Conservation (phyloP, 2,329 filamentous ascomycete species). For the Aquanectria penicillioides region DNA sequence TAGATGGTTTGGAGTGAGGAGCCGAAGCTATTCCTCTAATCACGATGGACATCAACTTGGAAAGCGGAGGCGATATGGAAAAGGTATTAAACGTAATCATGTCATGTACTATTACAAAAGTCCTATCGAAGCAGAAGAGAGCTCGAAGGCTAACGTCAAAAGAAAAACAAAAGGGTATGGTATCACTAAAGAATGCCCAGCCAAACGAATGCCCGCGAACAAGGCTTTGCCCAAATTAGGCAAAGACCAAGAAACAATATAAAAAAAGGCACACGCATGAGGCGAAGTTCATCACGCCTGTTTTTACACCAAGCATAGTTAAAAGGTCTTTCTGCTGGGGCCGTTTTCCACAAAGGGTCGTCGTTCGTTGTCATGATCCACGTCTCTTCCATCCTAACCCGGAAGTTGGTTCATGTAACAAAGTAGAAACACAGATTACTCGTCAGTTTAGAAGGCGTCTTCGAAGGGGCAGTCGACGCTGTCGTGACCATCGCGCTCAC, state of each 20-base stretch:
- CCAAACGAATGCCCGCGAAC: constrained; percentile 40
- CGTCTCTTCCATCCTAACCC: constrained; percentile 20
- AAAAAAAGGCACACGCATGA: constrained; percentile 30
- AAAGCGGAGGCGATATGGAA: no score
- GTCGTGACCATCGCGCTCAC: constrained; percentile 95
- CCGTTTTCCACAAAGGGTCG: constrained; percentile 16
- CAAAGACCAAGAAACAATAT: constrained; percentile 28
- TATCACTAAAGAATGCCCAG: constrained; percentile 47
- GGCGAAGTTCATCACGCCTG: constrained; percentile 42
- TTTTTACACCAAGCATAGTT: constrained; percentile 36
- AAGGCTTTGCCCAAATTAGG: constrained; percentile 28
- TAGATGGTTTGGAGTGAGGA: no score
- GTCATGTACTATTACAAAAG: constrained; percentile 36
- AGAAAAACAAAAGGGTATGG: constrained; percentile 44
- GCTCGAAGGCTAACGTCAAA: constrained; percentile 28
- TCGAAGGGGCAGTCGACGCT: constrained; percentile 96
- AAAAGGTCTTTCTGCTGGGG: constrained; percentile 15
- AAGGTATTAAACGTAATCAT: constrained; percentile 26
- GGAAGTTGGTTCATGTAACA: constrained; percentile 18
- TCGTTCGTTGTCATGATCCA: constrained; percentile 27
- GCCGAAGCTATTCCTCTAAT: no score
- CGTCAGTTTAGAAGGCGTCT: constrained; percentile 70
- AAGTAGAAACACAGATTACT: constrained; percentile 10
- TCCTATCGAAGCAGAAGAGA: constrained; percentile 27
- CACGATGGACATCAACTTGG: no score